Evolutionary conservation across 106 monocot genomes (phyloP), one percentile per base, ranked within the genome.

Genomic region (Acorus calamus): DNA sequence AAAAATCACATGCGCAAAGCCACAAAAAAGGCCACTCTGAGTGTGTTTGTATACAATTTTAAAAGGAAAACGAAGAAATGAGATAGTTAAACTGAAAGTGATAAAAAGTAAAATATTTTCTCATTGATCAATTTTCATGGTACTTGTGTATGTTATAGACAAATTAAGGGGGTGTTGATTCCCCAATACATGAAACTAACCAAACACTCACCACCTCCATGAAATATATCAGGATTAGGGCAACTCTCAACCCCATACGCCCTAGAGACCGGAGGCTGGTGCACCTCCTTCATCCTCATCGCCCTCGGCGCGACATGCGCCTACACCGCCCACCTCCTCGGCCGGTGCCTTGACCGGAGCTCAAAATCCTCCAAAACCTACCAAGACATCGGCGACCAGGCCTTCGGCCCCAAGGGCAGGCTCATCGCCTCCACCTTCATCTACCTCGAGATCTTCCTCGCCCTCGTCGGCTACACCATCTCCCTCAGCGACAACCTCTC

Each of bases 241-340:
- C 91, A 86, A 52, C 76, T 91, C 6, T 91, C 91, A 62, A 86
- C 91, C 42, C 76, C 91, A 3, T 91, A 86, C 50, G 91, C 86
- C 2, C 42, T 91, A 14, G 91, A 91, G 68, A 91, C 81, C 50
- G 86, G 86, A 62, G 91, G 90, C 4, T 86, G 91, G 91, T 60
- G 63, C 50, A 79, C 91, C 0, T 76, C 51, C 47, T 81, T 91
- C 59, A 56, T 91, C 3, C 81, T 91, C 0, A 57, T 91, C 42
- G 83, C 83, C 3, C 78, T 86, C 4, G 90, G 86, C 3, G 55
- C 77, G 5, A 65, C 76, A 3, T 83, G 90, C 47, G 80, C 90
- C 10, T 91, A 91, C 74, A 91, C 83, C 53, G 67, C 90, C 13
- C 83, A 86, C 66, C 54, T 86, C 41, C 75, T 91, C 11, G 90